Base-by-base conservation (phyloP, 2,329 filamentous ascomycete genomes). In the Phyllosticta citribraziliensis region DNA sequence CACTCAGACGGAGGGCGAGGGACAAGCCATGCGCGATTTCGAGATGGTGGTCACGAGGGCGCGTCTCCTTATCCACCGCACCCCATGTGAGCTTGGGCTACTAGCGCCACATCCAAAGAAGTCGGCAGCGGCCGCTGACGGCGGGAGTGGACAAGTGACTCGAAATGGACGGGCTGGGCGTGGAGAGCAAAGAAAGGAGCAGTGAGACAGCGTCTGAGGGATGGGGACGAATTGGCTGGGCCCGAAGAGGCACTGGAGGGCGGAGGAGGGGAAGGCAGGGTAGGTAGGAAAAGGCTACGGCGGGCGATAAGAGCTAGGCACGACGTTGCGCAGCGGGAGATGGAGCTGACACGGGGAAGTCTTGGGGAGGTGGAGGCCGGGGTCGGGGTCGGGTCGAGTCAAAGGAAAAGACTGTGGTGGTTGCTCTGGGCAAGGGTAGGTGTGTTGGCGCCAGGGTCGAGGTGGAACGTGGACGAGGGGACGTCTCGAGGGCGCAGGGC, bases 211-310 rank as follows among this genome's bases (percentile, higher is more conserved):
- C 22, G 5, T 30, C 19, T 27, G 57, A 55, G 25, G 57, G 57
- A 22, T 24, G 33, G 22, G 22, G 22, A 30, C 35, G 35, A 40
- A 11, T 14, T 40, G 17, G 40, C 6, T 8, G 20, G 12, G 12
- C 10, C 10, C 2, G 22, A 51, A 55, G 27, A 24, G 25, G 35
- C 35, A 33, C 22, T 24, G 40, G 24, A 17, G 27, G 20, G n/a
- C 20, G 22, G 14, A 35, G 52, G 19, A 55, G 19, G 22, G 57
- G 27, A 53, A 19, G 35, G 47, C 5, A 27, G 14, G 56, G 55
- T 57, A 50, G 55, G 47, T 35, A 55, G 33, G 58, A 30, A 40
- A 50, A 35, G 19, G 58, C 52, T 60, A 60, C 58, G 58, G 58
- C 58, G 58, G 52, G 58, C 58, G 35, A 60, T 47, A 60, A 54